A percentile compares a stretch with the other conserved stretches of the same genome.
phyloP scores from a whole-genome alignment of 139 green algal genomes.

The Chlamydomonas schloesseri region DNA sequence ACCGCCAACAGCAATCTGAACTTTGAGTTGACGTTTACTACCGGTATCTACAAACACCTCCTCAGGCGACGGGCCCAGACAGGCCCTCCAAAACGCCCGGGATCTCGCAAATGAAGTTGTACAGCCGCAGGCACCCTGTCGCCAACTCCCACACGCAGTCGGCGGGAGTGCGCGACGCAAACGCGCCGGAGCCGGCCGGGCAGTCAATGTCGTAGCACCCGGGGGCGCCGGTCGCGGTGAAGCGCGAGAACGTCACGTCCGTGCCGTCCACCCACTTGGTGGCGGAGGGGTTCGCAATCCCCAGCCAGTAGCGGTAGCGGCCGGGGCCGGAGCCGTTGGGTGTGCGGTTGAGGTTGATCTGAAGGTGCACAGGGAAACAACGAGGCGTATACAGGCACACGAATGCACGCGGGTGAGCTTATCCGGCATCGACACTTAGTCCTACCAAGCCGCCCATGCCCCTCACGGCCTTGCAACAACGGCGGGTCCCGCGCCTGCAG shows the following conservation, averaged over 20 bases:
- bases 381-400: no score
- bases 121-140: not conserved
- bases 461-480: no score
- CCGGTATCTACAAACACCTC: no score
- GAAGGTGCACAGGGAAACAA: not conserved
- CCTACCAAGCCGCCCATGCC: no score
- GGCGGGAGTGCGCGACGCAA: not conserved
- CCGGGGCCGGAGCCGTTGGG: no score
- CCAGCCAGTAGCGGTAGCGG: not conserved
- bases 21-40: no score
- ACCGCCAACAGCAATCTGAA: no score
- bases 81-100: slow-evolving; percentile 1
- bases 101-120: slow-evolving; percentile 14
- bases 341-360: not conserved
- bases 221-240: not conserved
- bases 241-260: not conserved
- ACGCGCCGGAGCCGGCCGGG: not conserved
- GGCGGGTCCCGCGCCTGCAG: no score
- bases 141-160: not conserved
- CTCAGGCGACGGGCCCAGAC: not conserved
- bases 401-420: no score
- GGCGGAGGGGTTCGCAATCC: not conserved
- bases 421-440: no score
- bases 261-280: slow-evolving; percentile 21
- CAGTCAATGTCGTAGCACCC: slow-evolving; percentile 14